phyloP scores from a whole-genome alignment of 257 asterid genomes.

The Ilex asprella region DNA sequence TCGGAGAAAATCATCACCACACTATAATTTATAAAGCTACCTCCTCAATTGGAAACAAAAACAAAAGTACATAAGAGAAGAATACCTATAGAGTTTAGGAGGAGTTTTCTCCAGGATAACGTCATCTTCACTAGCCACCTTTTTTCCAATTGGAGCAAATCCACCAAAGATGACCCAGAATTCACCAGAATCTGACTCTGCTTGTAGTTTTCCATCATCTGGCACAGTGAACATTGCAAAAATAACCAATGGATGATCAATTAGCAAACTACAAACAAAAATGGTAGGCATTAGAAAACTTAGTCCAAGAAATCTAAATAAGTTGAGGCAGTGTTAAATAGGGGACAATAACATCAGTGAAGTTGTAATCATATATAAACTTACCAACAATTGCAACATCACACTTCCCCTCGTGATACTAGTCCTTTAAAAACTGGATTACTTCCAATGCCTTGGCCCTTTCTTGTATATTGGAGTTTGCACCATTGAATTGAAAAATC shows the following conservation, averaged over 20 bases:
- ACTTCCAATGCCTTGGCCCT: slow-evolving; percentile 97
- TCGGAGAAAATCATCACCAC: no score
- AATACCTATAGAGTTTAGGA: slow-evolving; percentile 66
- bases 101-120: slow-evolving; percentile 75
- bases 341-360: no score
- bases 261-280: no score
- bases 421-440: slow-evolving; percentile 86
- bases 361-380: slow-evolving; percentile 11
- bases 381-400: slow-evolving; percentile 97
- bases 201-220: slow-evolving; percentile 97
- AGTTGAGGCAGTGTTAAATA: no score
- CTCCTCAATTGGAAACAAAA: background rate
- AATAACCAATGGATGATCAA: no score
- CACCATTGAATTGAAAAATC: slow-evolving; percentile 96
- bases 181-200: slow-evolving; percentile 95
- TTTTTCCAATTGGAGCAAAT: slow-evolving; percentile 93
- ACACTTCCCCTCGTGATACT: slow-evolving; percentile 87
- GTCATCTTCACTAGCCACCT: slow-evolving; percentile 82
- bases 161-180: slow-evolving; percentile 99
- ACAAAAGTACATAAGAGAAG: slow-evolving; percentile 9
- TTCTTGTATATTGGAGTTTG: slow-evolving; percentile 90
- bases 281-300: no score
- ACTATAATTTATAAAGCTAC: background rate
- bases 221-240: slow-evolving; percentile 16
- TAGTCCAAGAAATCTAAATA: no score